phyloP scores from a whole-genome alignment of 108 stramenopile species.

The Skeletonema tropicum region DNA sequence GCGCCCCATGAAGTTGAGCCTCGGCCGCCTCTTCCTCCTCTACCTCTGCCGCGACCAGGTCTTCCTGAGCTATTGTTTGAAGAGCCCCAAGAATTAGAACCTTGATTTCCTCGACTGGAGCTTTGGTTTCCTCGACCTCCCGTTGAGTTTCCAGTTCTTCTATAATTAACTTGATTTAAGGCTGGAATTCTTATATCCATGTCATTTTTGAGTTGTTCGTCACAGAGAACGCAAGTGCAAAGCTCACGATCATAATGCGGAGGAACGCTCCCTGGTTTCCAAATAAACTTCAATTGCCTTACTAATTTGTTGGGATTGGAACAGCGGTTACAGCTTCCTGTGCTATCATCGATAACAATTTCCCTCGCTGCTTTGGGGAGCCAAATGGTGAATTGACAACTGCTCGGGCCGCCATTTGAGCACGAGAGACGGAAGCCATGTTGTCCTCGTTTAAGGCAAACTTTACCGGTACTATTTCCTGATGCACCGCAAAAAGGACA shows the following conservation, averaged over 20 bases:
- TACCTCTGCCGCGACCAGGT: constrained; percentile 3
- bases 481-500: constrained; percentile 75
- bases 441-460: constrained; percentile 58
- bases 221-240: constrained; percentile 77
- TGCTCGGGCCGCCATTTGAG: constrained; percentile 56
- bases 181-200: constrained; percentile 69
- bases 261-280: constrained; percentile 85
- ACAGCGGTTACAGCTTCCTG: constrained; percentile 56
- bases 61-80: constrained; percentile 10
- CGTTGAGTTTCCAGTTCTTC: constrained; percentile 24
- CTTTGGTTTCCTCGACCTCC: constrained; percentile 9
- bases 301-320: constrained; percentile 53
- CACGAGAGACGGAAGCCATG: constrained; percentile 70
- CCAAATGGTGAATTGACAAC: constrained; percentile 77
- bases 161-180: constrained; percentile 61
- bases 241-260: constrained; percentile 69
- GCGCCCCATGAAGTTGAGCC: constrained; percentile 28
- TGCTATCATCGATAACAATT: constrained; percentile 50
- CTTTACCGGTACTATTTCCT: constrained; percentile 43
- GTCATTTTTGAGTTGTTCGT: constrained; percentile 68
- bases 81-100: not conserved
- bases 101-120: not conserved
- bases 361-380: constrained; percentile 61
- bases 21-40: constrained; percentile 19
- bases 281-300: constrained; percentile 65